A percentile compares a stretch with the other conserved stretches of the same genome.
These are phyloP conservation scores for Camellia granthamiana DNA, from an alignment of 148 eudicot species.

Conservation along the genomic window DNA sequence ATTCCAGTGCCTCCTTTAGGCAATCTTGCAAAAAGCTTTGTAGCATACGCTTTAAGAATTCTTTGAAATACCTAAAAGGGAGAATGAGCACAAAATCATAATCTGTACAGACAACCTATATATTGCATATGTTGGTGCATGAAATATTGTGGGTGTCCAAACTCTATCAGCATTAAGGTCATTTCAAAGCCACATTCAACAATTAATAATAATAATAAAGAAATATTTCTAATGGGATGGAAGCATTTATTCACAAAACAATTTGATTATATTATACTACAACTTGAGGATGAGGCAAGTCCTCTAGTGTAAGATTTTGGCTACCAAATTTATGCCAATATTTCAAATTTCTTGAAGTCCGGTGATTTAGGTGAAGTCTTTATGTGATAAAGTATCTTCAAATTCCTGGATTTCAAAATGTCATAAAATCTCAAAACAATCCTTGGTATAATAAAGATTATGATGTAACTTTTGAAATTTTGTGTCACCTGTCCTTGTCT, in stretches of 20 bases:
- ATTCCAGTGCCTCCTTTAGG: conserved; percentile 95
- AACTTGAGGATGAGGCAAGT: neutral
- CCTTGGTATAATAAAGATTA: too few relatives aligned
- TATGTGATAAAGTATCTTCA: neutral
- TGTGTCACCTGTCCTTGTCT: too few relatives aligned
- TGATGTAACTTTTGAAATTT: too few relatives aligned
- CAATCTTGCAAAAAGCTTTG: conserved; percentile 75
- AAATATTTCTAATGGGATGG: too few relatives aligned
- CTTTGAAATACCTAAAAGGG: conserved; percentile 73
- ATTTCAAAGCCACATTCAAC: neutral
- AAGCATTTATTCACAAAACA: too few relatives aligned
- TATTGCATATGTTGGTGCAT: neutral
- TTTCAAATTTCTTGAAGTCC: neutral
- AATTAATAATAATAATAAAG: too few relatives aligned
- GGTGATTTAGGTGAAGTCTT: neutral
- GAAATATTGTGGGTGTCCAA: neutral
- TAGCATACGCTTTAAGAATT: conserved; percentile 92
- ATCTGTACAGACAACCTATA: neutral
- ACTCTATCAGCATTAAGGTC: neutral
- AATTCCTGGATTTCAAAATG: neutral
- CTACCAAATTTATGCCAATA: neutral
- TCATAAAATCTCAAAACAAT: too few relatives aligned
- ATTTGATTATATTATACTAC: neutral
- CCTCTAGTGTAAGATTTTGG: neutral
- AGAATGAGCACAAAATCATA: conserved; percentile 23